Percentiles rank a stretch among this genome's conserved stretches.
Conservation (phyloP, 306 rosid genomes). For the Spatholobus suberectus region DNA sequence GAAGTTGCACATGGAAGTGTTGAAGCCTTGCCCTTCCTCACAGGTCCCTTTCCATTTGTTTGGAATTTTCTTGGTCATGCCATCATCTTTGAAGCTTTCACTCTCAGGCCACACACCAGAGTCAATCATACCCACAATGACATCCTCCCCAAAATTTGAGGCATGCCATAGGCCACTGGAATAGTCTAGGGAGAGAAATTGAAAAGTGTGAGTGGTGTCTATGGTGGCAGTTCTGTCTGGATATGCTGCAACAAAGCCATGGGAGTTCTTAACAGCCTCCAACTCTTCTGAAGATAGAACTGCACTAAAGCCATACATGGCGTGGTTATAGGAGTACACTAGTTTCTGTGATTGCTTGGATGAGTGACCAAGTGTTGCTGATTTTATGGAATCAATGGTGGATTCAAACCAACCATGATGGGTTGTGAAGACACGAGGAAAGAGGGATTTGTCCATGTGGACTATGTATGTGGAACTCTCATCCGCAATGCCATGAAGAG, state of each 20-base stretch:
- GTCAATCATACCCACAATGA: constrained; percentile 45
- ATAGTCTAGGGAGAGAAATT: constrained; percentile 41
- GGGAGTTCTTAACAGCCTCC: constrained; percentile 15
- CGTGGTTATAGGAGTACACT: constrained; percentile 38
- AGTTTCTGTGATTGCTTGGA: neutral
- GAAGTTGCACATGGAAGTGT: constrained; percentile 39
- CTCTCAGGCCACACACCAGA: constrained; percentile 43
- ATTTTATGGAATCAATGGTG: constrained; percentile 27
- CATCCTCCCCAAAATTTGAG: constrained; percentile 34
- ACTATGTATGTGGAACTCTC: constrained; percentile 43
- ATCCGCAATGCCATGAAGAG: constrained; percentile 9
- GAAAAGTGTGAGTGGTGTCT: constrained; percentile 46
- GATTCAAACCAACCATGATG: constrained; percentile 42
- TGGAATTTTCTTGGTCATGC: constrained; percentile 35
- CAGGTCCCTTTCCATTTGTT: constrained; percentile 39
- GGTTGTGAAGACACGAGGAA: constrained; percentile 33
- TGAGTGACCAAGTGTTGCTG: neutral
- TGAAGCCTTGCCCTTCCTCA: constrained; percentile 41
- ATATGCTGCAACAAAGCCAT: constrained; percentile 43
- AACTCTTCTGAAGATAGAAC: constrained; percentile 36
- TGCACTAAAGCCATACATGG: constrained; percentile 46
- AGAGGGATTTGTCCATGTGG: constrained; percentile 43
- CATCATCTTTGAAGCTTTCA: constrained; percentile 45
- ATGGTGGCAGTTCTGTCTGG: constrained; percentile 22
- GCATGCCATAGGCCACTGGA: constrained; percentile 42